These are phyloP conservation scores for Ceratobasidium sp. DNA, from an alignment of 1,284 basidiomycete genomes.

Conservation along the genomic window DNA sequence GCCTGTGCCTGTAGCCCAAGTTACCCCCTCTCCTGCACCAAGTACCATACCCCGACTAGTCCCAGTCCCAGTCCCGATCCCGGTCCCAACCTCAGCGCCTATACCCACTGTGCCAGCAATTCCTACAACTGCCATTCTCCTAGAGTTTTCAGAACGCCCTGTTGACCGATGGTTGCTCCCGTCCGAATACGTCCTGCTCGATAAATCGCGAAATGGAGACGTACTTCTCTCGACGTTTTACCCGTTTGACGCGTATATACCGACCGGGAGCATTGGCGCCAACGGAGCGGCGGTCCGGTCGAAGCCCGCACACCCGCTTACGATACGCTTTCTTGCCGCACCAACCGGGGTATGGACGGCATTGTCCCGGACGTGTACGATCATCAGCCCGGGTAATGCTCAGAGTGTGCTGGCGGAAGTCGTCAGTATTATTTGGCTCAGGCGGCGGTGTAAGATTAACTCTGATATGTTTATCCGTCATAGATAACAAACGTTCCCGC, in stretches of 20 bases:
- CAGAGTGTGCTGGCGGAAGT: slow-evolving; percentile 31
- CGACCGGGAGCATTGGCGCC: slow-evolving; percentile 9
- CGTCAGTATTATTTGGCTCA: neutral
- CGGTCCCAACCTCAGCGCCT: neutral
- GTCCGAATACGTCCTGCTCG: slow-evolving; percentile 39
- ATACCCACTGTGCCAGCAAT: slow-evolving; percentile 15
- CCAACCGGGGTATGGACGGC: slow-evolving; percentile 31
- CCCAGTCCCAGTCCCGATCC: neutral
- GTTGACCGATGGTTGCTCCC: slow-evolving; percentile 43
- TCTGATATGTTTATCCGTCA: neutral
- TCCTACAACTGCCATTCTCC: slow-evolving; percentile 38
- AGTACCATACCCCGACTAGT: neutral
- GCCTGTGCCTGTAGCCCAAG: neutral
- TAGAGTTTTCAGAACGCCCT: slow-evolving; percentile 41
- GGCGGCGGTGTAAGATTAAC: neutral
- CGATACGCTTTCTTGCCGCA: slow-evolving; percentile 29
- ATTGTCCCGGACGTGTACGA: slow-evolving; percentile 40
- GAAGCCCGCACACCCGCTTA: slow-evolving; percentile 41
- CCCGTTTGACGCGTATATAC: slow-evolving; percentile 43
- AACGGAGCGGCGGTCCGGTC: slow-evolving; percentile 23
- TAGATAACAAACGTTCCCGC: slow-evolving; percentile 35
- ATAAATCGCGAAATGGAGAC: slow-evolving; percentile 34
- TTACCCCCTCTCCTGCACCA: neutral
- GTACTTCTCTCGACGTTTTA: slow-evolving; percentile 40
- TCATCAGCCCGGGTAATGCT: slow-evolving; percentile 6